Base-by-base conservation (phyloP, 129 eudicot species). In the Flaveria robusta region DNA sequence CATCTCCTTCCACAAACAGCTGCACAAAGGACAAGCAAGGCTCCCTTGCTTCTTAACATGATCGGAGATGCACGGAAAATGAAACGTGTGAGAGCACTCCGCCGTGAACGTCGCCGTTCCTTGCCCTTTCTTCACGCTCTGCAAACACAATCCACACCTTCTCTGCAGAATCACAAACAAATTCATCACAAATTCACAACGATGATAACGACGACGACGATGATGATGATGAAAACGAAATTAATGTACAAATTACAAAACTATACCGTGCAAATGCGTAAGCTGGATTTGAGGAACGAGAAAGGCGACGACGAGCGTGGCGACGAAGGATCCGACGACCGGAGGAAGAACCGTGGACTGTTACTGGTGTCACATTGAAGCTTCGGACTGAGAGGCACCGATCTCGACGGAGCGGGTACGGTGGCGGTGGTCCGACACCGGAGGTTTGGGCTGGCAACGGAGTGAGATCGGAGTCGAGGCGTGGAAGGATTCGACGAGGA, bases 51-150 rank as follows among this genome's bases (percentile, higher is more conserved):
- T 81, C 49, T 70, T 81, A 39, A 81, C 81, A 16, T 81, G 77
- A 75, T 75, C 77, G 15, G 81, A 59, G 51, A 81, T 75, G 27
- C 85, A 81, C 19, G 97, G 92, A 20, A 91, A 89, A 74, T 95
- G 99, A 72, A 94, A 94, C 27, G 79, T 56, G 77, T 94, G 93
- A 12, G 84, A 87, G 67, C 98, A 94, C 74, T 91, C 98, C n/a
- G 97, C 93, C 76, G 96, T 94, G 79, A 89, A 91, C 19, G 83
- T 87, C 9, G 98, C 97, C 77, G 81, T 84, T 15, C 97, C 98
- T 66, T 87, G 93, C 6, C 98, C 98, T 19, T 83, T 77, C 77
- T 89, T 94, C 54, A 91, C 85, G 29, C 81, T 84, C 75, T 84
- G 93, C n/a, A 84, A 72, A 46, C 98, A 94, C 71, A 91, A 79